Evolutionary conservation across 2,329 filamentous ascomycete species (phyloP), one percentile per base, ranked within the genome.

Genomic region (Capronia coronata): DNA sequence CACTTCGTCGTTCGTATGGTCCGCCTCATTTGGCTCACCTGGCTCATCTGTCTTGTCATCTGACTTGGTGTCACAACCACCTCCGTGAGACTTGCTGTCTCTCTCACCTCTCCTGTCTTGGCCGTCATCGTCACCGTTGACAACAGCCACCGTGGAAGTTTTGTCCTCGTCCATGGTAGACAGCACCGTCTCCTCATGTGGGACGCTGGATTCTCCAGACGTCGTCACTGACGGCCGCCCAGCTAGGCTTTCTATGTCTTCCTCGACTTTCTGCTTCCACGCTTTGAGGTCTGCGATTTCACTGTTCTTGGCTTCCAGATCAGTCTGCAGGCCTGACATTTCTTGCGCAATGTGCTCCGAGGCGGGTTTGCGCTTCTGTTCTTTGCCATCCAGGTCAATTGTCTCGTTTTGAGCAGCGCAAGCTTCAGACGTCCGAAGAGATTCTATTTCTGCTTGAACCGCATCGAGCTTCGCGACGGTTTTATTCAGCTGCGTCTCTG

Each of bases 221-320:
- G n/a, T n/a, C n/a, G n/a, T n/a, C n/a, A n/a, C n/a, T n/a, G n/a
- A n/a, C n/a, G n/a, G n/a, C n/a, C n/a, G n/a, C n/a, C 10, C 10
- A 27, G 34, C 5, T 16, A 41, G 21, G 9, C 11, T 23, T 11
- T 48, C 50, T 11, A 50, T 37, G 11, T 54, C 51, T 25, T 49
- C 22, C 32, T 52, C 49, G 25, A 52, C 40, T 9, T 42, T 49
- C 30, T 43, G 21, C 52, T 55, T 55, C 43, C 46, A 49, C 5
- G 50, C 54, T 27, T 46, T 43, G 14, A 56, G 44, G 8, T 42
- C 40, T 11, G 27, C 46, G 18, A 53, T 51, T 27, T 51, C 44
- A 2, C 29, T 37, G 8, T 44, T 35, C 29, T 51, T 54, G 37
- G 40, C 22, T 23, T 52, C 41, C 19, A 54, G 23, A 11, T 49